Evolutionary conservation across 441 rosid species (phyloP).

Genomic region (Populus hybrid): DNA sequence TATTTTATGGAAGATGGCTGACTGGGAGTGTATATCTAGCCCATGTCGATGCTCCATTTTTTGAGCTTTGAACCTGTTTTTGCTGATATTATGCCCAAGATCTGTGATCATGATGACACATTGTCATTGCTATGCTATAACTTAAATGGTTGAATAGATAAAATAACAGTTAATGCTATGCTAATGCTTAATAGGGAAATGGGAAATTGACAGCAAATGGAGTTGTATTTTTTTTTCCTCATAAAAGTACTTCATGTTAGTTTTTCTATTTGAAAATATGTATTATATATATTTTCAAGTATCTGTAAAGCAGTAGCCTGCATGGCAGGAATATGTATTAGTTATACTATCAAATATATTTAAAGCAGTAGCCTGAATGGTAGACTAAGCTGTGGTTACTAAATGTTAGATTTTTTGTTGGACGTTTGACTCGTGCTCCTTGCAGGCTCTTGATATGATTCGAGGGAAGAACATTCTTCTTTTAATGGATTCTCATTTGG

Average conservation of each 20-base stretch:
- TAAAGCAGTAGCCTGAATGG: not conserved
- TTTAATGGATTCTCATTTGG: slow-evolving; percentile 95
- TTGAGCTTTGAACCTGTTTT: not conserved
- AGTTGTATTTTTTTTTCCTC: too few species aligned
- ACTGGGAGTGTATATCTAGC: not conserved
- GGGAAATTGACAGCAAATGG: not conserved
- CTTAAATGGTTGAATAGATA: not conserved
- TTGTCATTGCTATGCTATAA: not conserved
- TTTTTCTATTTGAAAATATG: not conserved
- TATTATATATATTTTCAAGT: too few species aligned
- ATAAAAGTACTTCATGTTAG: not conserved
- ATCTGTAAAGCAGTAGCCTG: too few species aligned
- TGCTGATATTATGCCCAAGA: not conserved
- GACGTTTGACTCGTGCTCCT: not conserved
- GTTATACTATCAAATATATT: not conserved
- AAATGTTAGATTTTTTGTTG: slow-evolving; percentile 7
- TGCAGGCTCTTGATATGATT: slow-evolving; percentile 95
- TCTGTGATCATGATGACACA: not conserved
- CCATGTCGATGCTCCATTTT: not conserved
- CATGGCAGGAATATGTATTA: too few species aligned
- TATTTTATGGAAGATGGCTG: not conserved
- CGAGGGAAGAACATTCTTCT: slow-evolving; percentile 73
- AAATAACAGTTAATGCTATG: not conserved
- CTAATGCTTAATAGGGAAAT: too few species aligned
- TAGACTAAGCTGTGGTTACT: not conserved